These are phyloP conservation scores for Sarcodon sp. DNA, from an alignment of 768 basidiomycete species.

Conservation along the genomic window DNA sequence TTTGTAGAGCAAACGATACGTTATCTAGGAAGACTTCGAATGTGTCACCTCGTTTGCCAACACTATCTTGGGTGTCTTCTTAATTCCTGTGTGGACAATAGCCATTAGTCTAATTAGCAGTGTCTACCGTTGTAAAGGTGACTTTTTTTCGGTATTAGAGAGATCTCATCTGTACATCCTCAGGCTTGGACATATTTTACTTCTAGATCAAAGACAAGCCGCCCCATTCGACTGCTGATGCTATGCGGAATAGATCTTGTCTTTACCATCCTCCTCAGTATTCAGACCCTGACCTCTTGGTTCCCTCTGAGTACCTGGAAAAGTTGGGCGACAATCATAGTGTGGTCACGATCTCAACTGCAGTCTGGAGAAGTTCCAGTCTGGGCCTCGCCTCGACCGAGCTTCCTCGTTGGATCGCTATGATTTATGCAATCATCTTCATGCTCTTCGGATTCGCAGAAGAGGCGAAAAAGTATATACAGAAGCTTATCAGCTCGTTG, in stretches of 20 bases:
- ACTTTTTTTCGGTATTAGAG: not conserved
- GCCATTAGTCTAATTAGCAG: slow-evolving; percentile 20
- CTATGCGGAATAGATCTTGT: slow-evolving; percentile 21
- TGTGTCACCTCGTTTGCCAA: slow-evolving; percentile 23
- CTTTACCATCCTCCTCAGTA: slow-evolving; percentile 19
- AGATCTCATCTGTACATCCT: not conserved
- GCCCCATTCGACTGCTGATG: slow-evolving; percentile 25
- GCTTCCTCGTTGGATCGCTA: slow-evolving; percentile 25
- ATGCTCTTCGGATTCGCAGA: slow-evolving; percentile 45
- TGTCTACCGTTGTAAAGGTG: slow-evolving; percentile 18
- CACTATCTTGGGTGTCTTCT: slow-evolving; percentile 16
- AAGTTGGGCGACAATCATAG: slow-evolving; percentile 16
- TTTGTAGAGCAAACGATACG: slow-evolving; percentile 30
- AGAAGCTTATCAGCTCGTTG: slow-evolving; percentile 6
- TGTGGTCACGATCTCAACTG: slow-evolving; percentile 14
- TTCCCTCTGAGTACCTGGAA: slow-evolving; percentile 11
- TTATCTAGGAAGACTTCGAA: slow-evolving; percentile 27
- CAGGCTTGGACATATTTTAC: slow-evolving; percentile 16
- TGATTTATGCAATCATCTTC: slow-evolving; percentile 32
- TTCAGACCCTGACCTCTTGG: slow-evolving; percentile 7
- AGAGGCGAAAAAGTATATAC: slow-evolving; percentile 35
- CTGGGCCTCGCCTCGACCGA: slow-evolving; percentile 6
- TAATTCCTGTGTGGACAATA: slow-evolving; percentile 24
- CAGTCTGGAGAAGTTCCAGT: slow-evolving; percentile 23
- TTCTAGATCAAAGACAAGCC: slow-evolving; percentile 19